Base-by-base conservation (phyloP, 495 filamentous ascomycete species). In the Aspergillus bridgeri region DNA sequence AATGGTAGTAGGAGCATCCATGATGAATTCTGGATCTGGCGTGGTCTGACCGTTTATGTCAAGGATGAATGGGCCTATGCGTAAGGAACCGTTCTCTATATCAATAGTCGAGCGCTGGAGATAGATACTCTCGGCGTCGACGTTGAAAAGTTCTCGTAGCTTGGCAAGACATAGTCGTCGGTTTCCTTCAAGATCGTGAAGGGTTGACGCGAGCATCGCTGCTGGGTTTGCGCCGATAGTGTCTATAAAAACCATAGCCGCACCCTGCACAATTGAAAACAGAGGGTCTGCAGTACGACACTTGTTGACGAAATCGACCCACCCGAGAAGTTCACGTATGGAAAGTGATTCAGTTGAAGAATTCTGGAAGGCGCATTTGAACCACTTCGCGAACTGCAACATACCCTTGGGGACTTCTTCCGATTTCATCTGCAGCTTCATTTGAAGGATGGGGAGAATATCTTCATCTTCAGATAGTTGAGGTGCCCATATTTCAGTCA, bases 401-500 rank as follows among this genome's bases (percentile, higher is more conserved):
- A 99, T 89, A 20, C 82, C 72, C 3, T 70, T 74, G 18, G 75
- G 59, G 8, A 72, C 54, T 2, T 67, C 54, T 27, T 77, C 69
- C 15, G 65, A 58, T 1, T 88, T 80, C 60, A 87, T 77, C 3
- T 75, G 60, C 6, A 98, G 75, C 68, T 94, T 96, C 29, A 84
- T 84, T 27, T 80, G 75, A 8, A 96, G 85, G 53, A 99, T 97
- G 46, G 94, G 88, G 29, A 92, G 72, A 23, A 97, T 85, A 66
- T 99, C 95, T 24, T 92, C 86, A 38, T 81, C 79, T 44, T 94
- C 90, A 0, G 89, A 89, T 46, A 79, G 75, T 3, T 91, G 79
- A 3, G 94, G 91, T 0, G 96, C 95, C 95, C 95, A 99, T 20
- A 99, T 96, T 68, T 99, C 95, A 0, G 95, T 99, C 75, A 99